Evolutionary conservation across 768 basidiomycete species (phyloP), one percentile per base, ranked within the genome.

Genomic region (Naganishia vishniacii): DNA sequence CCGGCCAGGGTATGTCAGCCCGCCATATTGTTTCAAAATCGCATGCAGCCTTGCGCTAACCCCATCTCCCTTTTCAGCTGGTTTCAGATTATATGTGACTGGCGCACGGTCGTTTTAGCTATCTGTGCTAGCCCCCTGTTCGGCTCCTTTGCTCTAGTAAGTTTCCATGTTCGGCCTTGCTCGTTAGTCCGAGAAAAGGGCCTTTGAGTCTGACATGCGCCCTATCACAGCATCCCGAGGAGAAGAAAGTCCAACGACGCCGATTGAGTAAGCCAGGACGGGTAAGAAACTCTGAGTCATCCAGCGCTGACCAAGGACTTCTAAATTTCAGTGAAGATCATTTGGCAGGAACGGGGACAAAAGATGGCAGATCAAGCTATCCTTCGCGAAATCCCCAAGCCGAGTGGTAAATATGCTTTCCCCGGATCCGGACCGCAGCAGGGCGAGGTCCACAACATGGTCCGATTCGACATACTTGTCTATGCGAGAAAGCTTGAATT

Each of bases 341-440:
- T 64, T 12, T 64, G 63, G 63, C 20, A 34, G 18, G 56, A 64
- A 20, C 26, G 63, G 41, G 63, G 63, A 9, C 49, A 64, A 20
- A 58, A 26, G 13, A 46, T 64, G 63, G 63, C 63, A n/a, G 63
- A 64, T 37, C 53, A 58, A 18, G 63, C 45, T 23, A 58, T 58
- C 32, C 37, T 60, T n/a, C 42, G 45, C 6, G 59, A 60, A 13
- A 60, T 60, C 11, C 59, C 59, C 4, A 25, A 42, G 31, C 59
- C 42, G 26, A 46, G 34, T 40, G 8, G 9, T 0, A 18, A 20
- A 16, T 56, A 25, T 28, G 26, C 41, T 45, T 32, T 29, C 23
- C 25, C 31, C 46, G 31, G 53, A 4, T 25, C 40, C 15, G 40
- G 56, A 25, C 20, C 32, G 3, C 31, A 18, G 29, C 20, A 26